These are phyloP conservation scores for Kluyveromyces sp. DNA, from an alignment of 1,139 yeast species.

Conservation along the genomic window DNA sequence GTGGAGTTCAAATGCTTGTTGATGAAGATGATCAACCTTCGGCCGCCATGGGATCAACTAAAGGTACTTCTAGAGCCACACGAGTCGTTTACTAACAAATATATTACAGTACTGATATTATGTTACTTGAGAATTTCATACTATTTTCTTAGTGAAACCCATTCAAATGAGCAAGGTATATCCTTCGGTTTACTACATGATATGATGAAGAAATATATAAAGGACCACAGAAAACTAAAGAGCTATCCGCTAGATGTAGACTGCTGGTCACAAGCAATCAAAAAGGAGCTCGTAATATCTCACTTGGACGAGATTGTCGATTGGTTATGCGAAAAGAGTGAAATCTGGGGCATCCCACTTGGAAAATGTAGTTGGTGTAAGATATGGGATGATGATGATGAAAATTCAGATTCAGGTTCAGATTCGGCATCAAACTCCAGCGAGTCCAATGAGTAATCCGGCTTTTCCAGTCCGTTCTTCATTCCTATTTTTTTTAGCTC, in stretches of 20 bases:
- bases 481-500: no score
- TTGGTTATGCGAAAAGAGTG: slow-evolving; percentile 18
- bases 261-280: slow-evolving; percentile 23
- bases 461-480: no score
- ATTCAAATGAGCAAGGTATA: slow-evolving; percentile 4
- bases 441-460: no score
- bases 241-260: slow-evolving; percentile 19
- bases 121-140: slow-evolving; percentile 27
- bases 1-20: slow-evolving; percentile 27
- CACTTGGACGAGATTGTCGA: slow-evolving; percentile 29
- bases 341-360: slow-evolving; percentile 30
- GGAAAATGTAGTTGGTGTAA: slow-evolving; percentile 27
- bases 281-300: slow-evolving; percentile 11
- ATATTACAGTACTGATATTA: slow-evolving; percentile 23
- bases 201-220: slow-evolving; percentile 15
- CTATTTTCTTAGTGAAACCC: slow-evolving; percentile 14
- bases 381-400: slow-evolving; percentile 13
- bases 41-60: slow-evolving; percentile 26
- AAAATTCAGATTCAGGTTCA: background rate
- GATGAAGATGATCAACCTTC: slow-evolving; percentile 28
- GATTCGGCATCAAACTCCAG: background rate
- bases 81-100: slow-evolving; percentile 21
- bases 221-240: slow-evolving; percentile 27
- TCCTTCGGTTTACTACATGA: slow-evolving; percentile 3
- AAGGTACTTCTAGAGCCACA: slow-evolving; percentile 12